Percentiles rank a stretch among this genome's conserved stretches.
Evolutionary conservation across 2,329 filamentous ascomycete species (phyloP).

Genomic region (Ramularia endophylla): DNA sequence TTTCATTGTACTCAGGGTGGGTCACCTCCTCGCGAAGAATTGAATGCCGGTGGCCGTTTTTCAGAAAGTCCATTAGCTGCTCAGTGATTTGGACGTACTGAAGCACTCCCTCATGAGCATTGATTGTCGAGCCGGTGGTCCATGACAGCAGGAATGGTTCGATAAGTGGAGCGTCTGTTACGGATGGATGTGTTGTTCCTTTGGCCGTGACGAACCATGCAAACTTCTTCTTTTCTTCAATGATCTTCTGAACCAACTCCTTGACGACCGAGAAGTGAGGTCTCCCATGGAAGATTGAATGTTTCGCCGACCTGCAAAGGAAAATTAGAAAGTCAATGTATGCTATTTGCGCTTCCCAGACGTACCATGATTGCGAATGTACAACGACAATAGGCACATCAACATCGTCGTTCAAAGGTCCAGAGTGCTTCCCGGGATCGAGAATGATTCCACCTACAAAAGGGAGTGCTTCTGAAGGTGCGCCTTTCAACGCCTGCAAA

Average conservation of each 20-base stretch:
- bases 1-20: constrained; percentile 33
- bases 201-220: constrained; percentile 41
- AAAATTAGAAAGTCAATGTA: no score
- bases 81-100: constrained; percentile 56
- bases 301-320: constrained; percentile 38
- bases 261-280: constrained; percentile 60
- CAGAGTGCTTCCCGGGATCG: constrained; percentile 61
- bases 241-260: constrained; percentile 46
- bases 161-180: constrained; percentile 61
- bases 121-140: constrained; percentile 56
- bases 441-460: constrained; percentile 56
- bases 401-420: constrained; percentile 55
- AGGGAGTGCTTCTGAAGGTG: constrained; percentile 37
- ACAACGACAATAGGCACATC: constrained; percentile 55
- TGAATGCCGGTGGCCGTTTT: constrained; percentile 38
- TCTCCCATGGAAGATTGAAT: constrained; percentile 55
- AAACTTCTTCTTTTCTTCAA: constrained; percentile 37
- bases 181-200: constrained; percentile 51
- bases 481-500: constrained; percentile 53
- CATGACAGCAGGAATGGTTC: constrained; percentile 56
- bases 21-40: constrained; percentile 47
- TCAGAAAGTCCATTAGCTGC: constrained; percentile 51
- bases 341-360: no score
- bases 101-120: constrained; percentile 50
- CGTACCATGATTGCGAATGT: constrained; percentile 57